A percentile compares a stretch with the other conserved stretches of the same genome.
phyloP scores from a whole-genome alignment of 805 yeast genomes.

The Lachancea fermentati region DNA sequence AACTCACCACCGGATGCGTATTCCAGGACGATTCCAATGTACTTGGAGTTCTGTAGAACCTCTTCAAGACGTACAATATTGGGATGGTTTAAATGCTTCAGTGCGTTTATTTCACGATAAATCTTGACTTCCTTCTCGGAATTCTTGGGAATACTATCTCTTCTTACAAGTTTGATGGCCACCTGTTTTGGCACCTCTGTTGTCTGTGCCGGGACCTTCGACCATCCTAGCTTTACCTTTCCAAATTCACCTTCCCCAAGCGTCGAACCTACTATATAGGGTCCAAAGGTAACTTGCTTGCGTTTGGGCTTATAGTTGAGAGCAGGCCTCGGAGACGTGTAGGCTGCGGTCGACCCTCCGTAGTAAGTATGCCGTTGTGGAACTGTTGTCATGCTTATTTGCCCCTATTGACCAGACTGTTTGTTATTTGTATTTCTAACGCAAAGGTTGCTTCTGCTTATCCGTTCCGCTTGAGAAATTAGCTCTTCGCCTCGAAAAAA shows the following conservation, averaged over 20 bases:
- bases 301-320: slow-evolving; percentile 27
- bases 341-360: slow-evolving; percentile 18
- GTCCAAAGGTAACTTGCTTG: slow-evolving; percentile 80
- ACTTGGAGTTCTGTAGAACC: slow-evolving; percentile 87
- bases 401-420: too few relatives aligned
- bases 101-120: slow-evolving; percentile 87
- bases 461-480: not conserved
- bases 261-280: slow-evolving; percentile 85
- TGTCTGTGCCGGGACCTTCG: slow-evolving; percentile 50
- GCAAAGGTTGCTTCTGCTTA: not conserved
- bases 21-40: slow-evolving; percentile 93
- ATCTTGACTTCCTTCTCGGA: slow-evolving; percentile 84
- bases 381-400: slow-evolving; percentile 19
- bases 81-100: slow-evolving; percentile 83
- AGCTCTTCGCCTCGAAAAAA: not conserved
- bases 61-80: slow-evolving; percentile 89
- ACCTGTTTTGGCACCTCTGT: slow-evolving; percentile 59
- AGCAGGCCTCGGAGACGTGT: slow-evolving; percentile 4
- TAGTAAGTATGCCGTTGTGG: slow-evolving; percentile 31
- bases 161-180: slow-evolving; percentile 86
- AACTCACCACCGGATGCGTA: slow-evolving; percentile 97
- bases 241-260: slow-evolving; percentile 98
- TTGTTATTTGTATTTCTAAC: too few relatives aligned
- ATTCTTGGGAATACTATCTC: slow-evolving; percentile 83
- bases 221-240: slow-evolving; percentile 94